Conservation (phyloP, 768 basidiomycete species). For the Agrocybe praecox region DNA sequence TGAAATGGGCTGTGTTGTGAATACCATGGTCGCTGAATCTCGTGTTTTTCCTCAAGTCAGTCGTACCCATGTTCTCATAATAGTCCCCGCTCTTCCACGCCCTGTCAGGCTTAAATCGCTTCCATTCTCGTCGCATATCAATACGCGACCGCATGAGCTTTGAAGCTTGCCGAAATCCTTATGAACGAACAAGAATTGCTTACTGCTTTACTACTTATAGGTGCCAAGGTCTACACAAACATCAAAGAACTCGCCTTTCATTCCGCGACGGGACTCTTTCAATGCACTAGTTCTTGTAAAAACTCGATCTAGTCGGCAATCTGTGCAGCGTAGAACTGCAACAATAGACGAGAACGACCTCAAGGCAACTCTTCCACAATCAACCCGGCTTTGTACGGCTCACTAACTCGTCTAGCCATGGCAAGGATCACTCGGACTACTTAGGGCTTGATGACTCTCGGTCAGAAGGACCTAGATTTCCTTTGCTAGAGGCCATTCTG, state of each 20-base stretch:
- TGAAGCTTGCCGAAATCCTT: no score
- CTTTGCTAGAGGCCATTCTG: background rate
- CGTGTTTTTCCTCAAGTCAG: background rate
- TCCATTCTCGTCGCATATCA: background rate
- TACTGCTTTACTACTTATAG: no score
- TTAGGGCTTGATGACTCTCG: background rate
- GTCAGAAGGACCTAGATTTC: background rate
- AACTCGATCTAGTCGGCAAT: background rate
- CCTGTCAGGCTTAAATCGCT: background rate
- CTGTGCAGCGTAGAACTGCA: background rate
- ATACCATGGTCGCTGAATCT: background rate
- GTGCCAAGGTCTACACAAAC: no score
- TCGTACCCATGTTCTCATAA: background rate
- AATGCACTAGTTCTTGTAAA: background rate
- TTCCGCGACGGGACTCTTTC: no score
- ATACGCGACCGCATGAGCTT: background rate
- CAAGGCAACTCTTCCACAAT: background rate
- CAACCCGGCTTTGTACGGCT: background rate
- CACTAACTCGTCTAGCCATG: background rate
- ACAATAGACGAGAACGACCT: background rate
- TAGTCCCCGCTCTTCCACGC: background rate
- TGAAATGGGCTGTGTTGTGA: background rate
- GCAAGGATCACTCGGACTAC: background rate
- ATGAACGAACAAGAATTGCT: no score
- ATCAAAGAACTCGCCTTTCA: no score